Evolutionary conservation across 2,329 filamentous ascomycete genomes (phyloP), one percentile per base, ranked within the genome.

Genomic region (Talaromyces rugulosus): DNA sequence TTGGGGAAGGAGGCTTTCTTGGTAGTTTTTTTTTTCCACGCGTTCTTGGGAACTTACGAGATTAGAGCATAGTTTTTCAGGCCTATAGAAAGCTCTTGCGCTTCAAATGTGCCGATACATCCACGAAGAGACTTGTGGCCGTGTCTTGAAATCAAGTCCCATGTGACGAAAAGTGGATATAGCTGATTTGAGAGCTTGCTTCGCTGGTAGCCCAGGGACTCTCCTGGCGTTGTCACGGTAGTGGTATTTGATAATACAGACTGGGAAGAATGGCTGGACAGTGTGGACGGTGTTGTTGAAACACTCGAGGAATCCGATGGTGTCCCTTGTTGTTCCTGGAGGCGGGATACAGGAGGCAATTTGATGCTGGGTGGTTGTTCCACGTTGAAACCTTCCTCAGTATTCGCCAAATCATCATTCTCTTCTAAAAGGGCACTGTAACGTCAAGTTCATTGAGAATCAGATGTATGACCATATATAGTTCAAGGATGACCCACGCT

Each of bases 61-160:
- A 89, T 95, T 67, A 96, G 78, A 54, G 93, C 90, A 77, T 97
- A 98, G 64, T 86, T 87, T 58, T 86, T 81, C 51, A 99, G 80
- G 4, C 92, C 93, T 1, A 85, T 77, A 33, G 87, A 82, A 12
- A 99, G 84, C 56, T 89, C 85, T 70, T 91, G 86, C 2, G 87
- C 75, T 71, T 93, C 90, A 71, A 98, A 99, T 2, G 94, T 99
- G 68, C 95, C 95, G 72, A 99, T 98, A 81, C 95, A 99, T 63
- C 95, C 95, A 63, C 95, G 89, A 50, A 99, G 85, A 28, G 84
- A 85, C 73, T 88, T 87, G 66, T 86, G 78, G 31, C 86, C 84
- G 59, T 74, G 80, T 68, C 81, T 75, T 7, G 84, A 86, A 60
- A 92, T 69, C 0, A 86, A 91, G 78, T 97, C 96, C 93, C 94